Evolutionary conservation across 1,284 basidiomycete species (phyloP).

Genomic region (Marasmius fiardii): DNA sequence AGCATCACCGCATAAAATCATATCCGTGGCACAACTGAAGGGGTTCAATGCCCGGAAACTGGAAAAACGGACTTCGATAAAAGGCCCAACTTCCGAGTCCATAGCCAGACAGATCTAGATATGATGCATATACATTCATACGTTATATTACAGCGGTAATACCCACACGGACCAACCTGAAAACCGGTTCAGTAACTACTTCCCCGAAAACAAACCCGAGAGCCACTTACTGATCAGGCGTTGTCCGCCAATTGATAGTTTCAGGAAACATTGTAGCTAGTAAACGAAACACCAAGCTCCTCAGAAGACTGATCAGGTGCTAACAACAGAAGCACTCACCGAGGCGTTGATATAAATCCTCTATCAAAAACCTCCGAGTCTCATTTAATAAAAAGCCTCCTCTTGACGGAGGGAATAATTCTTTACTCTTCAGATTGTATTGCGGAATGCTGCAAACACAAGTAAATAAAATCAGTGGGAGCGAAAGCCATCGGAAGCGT

Average conservation of each 20-base stretch:
- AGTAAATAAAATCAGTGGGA: not conserved
- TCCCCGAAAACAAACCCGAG: not conserved
- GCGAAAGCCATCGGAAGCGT: not conserved
- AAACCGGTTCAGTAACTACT: not conserved
- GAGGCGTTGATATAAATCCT: conserved; percentile 53
- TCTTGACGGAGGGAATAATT: conserved; percentile 8
- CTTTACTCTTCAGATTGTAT: conserved; percentile 51
- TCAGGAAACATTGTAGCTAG: conserved; percentile 55
- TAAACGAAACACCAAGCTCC: not conserved
- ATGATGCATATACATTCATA: too few species aligned
- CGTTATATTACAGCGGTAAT: conserved; percentile 38
- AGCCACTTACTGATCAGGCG: conserved; percentile 45
- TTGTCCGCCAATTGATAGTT: conserved; percentile 50
- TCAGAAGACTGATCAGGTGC: not conserved
- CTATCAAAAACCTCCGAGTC: conserved; percentile 46
- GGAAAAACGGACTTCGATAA: too few species aligned
- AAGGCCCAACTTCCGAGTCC: too few species aligned
- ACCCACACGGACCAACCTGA: conserved; percentile 45
- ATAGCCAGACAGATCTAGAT: too few species aligned
- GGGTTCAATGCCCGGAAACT: too few species aligned
- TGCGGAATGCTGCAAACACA: conserved; percentile 45
- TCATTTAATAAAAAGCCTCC: conserved; percentile 34
- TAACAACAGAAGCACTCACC: conserved; percentile 25
- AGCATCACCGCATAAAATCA: too few species aligned
- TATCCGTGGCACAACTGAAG: too few species aligned